Base-by-base conservation (phyloP, 2,329 filamentous ascomycete species). In the Sphaceloma murrayae region DNA sequence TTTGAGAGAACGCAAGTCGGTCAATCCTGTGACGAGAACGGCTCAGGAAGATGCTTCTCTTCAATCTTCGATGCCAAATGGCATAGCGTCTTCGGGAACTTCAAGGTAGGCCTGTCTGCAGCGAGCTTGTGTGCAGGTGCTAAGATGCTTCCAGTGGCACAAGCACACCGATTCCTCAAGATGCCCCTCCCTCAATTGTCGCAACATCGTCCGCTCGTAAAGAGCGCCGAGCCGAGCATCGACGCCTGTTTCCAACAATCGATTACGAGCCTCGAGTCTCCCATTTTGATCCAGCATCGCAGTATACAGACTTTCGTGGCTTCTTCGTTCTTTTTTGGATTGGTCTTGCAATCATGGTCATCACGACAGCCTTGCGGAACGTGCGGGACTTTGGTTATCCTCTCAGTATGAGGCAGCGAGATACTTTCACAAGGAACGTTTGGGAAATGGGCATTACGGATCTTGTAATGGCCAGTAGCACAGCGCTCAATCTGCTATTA, bases 241-340 rank as follows among this genome's bases (percentile, higher is more conserved):
- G 82, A 52, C 81, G 81, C 46, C 72, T 95, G 53, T 98, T 96
- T 61, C 89, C 93, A 16, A 91, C 85, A 16, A 87, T 94, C 59
- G 85, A 94, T 57, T 98, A 89, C 66, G 77, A 85, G 30, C 81
- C 83, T 48, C 82, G 91, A 46, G 81, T 96, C 16, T 96, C 89
- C 13, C 89, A 98, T 66, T 94, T 98, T 60, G 91, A 98, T 59
- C 87, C 88, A 0, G 74, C 77, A 39, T 94, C 85, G 63, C 87
- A 94, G 57, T 88, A 96, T 62, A 80, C 80, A 57, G 87, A 98
- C 64, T 98, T 98, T 62, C 79, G 86, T 55, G 91, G 91, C 59
- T 98, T 98, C 74, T 98, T 95, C 67, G 85, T 91, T 44, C 75
- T 98, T 27, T 98, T 98, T 67, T 98, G 91, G 91, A 89, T 98